Base-by-base conservation (phyloP, 2,329 filamentous ascomycete genomes). In the Ascochyta koolunga region DNA sequence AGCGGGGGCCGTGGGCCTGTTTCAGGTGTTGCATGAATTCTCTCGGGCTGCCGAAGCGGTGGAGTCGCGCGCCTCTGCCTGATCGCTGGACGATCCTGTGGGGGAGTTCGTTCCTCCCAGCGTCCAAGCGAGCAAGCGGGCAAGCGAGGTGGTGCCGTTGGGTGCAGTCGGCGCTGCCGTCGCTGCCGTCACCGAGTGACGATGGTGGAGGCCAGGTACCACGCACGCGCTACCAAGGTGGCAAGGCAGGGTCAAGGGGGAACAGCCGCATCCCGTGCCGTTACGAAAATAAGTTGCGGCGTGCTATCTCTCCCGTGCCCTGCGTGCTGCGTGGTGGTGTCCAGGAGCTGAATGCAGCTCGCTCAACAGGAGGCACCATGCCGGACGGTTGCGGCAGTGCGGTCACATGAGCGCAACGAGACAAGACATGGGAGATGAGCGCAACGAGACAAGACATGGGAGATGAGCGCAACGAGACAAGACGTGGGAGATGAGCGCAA, bases 1-100 rank as follows among this genome's bases (percentile, higher is more conserved):
- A 29, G 58, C 49, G 54, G 55, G 60, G 56, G 54, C 42, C 41
- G 55, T 38, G 40, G 39, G 21, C 60, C 45, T 60, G 70, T 72
- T 72, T 72, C 70, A 72, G 66, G 62, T 65, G 54, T 48, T 56
- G 65, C 62, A 66, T 65, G 56, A 64, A 61, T 45, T 48, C 54
- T 60, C 39, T 50, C 59, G 36, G 52, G 53, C 47, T 48, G 48
- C 54, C 49, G 45, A 45, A 42, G 51, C 51, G 56, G 48, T 50
- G 22, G 43, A 52, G 48, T 56, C 48, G 56, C 36, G 39, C 51
- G 51, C 43, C 47, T 47, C 46, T 49, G 45, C 37, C 45, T 53
- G 52, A 48, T 54, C 50, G 45, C 42, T 49, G 43, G 59, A 18
- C 38, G 57, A 55, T 60, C 50, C 50, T 56, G 59, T 60, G 60